phyloP scores from a whole-genome alignment of 768 basidiomycete species.

The Kwoniella shandongensis region DNA sequence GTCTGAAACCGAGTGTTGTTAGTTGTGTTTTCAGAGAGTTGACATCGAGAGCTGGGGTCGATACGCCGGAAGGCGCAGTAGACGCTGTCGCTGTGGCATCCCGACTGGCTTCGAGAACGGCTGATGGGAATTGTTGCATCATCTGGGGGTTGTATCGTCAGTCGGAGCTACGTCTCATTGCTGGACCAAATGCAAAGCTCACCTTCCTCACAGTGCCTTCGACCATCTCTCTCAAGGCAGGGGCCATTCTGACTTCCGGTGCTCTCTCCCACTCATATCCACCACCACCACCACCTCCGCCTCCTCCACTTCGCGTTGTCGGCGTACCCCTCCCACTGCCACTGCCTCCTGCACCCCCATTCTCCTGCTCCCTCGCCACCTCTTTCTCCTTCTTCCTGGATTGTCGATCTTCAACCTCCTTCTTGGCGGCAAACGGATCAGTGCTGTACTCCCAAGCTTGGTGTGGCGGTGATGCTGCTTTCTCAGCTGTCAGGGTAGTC shows the following conservation, averaged over 20 bases:
- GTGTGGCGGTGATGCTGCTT: slow-evolving; percentile 67
- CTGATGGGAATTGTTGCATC: slow-evolving; percentile 53
- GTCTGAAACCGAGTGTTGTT: slow-evolving; percentile 65
- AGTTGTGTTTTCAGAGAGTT: slow-evolving; percentile 62
- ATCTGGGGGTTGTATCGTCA: slow-evolving; percentile 32
- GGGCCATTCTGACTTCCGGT: slow-evolving; percentile 80
- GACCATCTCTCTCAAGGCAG: slow-evolving; percentile 70
- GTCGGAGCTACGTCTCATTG: not conserved
- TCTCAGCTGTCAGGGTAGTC: slow-evolving; percentile 69
- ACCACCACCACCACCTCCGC: slow-evolving; percentile 20
- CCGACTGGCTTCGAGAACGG: slow-evolving; percentile 50
- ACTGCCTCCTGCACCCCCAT: slow-evolving; percentile 54
- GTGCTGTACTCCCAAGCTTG: slow-evolving; percentile 82
- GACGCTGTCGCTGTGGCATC: slow-evolving; percentile 39
- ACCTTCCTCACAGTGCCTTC: slow-evolving; percentile 80
- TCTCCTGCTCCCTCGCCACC: slow-evolving; percentile 18
- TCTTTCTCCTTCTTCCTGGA: slow-evolving; percentile 59
- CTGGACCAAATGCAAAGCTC: slow-evolving; percentile 14
- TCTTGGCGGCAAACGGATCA: slow-evolving; percentile 77
- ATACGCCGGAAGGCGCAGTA: slow-evolving; percentile 24
- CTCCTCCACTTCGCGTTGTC: slow-evolving; percentile 3
- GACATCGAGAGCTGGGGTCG: slow-evolving; percentile 54
- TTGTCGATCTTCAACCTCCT: slow-evolving; percentile 68
- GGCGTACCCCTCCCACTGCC: slow-evolving; percentile 26
- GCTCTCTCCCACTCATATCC: slow-evolving; percentile 51